These are phyloP conservation scores for Penicillium lagena DNA, from an alignment of 495 filamentous ascomycete species.

Conservation along the genomic window DNA sequence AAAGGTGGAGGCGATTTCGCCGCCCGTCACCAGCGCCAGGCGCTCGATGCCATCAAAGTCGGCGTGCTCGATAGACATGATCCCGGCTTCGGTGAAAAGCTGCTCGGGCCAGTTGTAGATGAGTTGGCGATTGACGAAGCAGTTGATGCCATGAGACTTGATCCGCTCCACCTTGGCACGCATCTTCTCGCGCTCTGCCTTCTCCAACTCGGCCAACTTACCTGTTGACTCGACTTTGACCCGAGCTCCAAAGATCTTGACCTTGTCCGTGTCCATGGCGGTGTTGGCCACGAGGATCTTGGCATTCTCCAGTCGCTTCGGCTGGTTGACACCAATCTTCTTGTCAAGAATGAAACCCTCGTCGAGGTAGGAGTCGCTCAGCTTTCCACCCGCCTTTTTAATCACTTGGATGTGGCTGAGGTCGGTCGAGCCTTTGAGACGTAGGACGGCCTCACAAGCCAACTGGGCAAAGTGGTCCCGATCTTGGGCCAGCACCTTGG, in stretches of 20 bases:
- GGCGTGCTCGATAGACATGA: constrained; percentile 97
- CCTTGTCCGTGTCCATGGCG: constrained; percentile 98
- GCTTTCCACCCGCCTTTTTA: constrained; percentile 97
- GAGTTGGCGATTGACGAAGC: constrained; percentile 97
- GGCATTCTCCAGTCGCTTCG: constrained; percentile 92
- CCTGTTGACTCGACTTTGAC: constrained; percentile 91
- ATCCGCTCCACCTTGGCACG: constrained; percentile 97
- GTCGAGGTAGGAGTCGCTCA: constrained; percentile 94
- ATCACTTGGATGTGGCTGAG: constrained; percentile 98
- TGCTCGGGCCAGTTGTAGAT: constrained; percentile 99
- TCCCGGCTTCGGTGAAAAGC: constrained; percentile 94
- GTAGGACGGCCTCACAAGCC: constrained; percentile 86
- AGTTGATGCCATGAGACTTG: constrained; percentile 98
- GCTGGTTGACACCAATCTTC: constrained; percentile 97
- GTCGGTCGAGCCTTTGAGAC: constrained; percentile 87
- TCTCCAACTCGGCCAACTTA: constrained; percentile 94
- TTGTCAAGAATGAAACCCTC: constrained; percentile 99
- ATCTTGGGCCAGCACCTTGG: constrained; percentile 93
- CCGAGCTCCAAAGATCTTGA: constrained; percentile 97
- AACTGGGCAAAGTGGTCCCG: constrained; percentile 85
- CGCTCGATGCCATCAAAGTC: constrained; percentile 98
- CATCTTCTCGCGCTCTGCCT: constrained; percentile 98
- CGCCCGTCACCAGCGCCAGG: constrained; percentile 88
- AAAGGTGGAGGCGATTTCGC: constrained; percentile 95
- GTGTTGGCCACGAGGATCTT: constrained; percentile 98